Evolutionary conservation across 2,329 filamentous ascomycete species (phyloP), one percentile per base, ranked within the genome.

Genomic region (Balansia obtecta): DNA sequence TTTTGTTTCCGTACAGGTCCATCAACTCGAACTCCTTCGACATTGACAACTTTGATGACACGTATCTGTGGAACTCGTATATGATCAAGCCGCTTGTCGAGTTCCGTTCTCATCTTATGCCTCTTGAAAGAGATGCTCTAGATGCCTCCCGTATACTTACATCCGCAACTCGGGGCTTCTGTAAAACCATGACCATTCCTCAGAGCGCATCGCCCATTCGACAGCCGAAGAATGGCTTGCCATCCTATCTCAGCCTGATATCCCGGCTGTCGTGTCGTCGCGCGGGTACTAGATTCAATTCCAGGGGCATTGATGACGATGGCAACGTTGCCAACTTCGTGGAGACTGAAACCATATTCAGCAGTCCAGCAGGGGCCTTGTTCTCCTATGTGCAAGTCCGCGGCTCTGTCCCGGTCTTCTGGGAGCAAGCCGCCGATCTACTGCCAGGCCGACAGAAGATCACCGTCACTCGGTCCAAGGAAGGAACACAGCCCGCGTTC

Each of bases 311-410:
- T 56, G 93, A 98, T 62, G 93, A 98, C 63, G 89, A 97, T 61
- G 93, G 93, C 13, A 88, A 97, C 60, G 93, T 97, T 30, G 90
- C 93, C 53, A 98, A 98, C 66, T 98, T 95, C 67, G 93, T 97
- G n/a, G 93, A 98, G 67, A 93, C 89, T 0, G 93, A 98, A 68
- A 95, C 89, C 0, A 82, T 91, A 40, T 90, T 94, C 62, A 95
- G 87, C 85, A 85, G 84, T 58, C 86, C 86, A 1, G 79, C 81
- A 1, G 79, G 80, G 3, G 71, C 88, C 7, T 81, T 88, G 50
- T 97, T 97, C 64, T 97, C 93, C 0, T 98, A 96, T 65, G 88
- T 84, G 2, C 93, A 98, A 67, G 80, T 94, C 27, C 80, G 93
- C 59, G 93, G 93, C 38, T 96, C 90, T 7, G 88, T 98, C 8